Evolutionary conservation across 768 basidiomycete species (phyloP), one percentile per base, ranked within the genome.

Genomic region (Hypholoma fasciculare): DNA sequence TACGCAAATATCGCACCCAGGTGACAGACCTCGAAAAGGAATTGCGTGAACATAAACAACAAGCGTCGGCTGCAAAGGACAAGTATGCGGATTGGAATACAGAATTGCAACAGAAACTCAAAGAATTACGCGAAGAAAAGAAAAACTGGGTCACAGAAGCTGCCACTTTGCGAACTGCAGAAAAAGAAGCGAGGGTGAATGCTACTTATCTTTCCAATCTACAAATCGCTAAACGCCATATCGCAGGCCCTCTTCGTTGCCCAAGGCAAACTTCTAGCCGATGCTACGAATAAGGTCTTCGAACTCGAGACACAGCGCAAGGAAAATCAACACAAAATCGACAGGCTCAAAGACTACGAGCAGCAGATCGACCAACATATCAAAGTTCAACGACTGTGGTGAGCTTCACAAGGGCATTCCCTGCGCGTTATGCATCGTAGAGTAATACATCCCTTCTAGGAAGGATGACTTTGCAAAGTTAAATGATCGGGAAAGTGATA

Each of bases 81-180:
- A 89, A 90, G 64, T 92, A 91, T 66, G 82, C 84, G 2, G 90
- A 93, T 57, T 96, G 92, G 89, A 92, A 92, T 62, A 80, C 76
- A 3, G 86, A 92, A 58, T 72, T 95, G n/a, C 87, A 90, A 66
- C 85, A 87, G 57, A 90, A 89, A 68, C 74, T 94, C 56, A 83
- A 80, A 54, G 85, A 85, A 49, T 78, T 92, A 49, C 80, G 92
- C 49, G 90, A 92, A 51, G 89, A 95, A 68, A 92, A 92, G 71
- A 87, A 85, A 67, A 74, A 77, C 4, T 94, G 92, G 90, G 78
- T 84, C 40, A 74, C 74, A 0, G 92, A 94, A 65, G 85, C 88
- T 14, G 84, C 85, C 6, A 73, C 76, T 9, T 77, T 96, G 56
- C 83, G 89, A 13, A 82, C 82, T 7, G 85, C 85, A 27, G 82